phyloP scores from a whole-genome alignment of 768 basidiomycete species.

The Auriscalpium orientale region DNA sequence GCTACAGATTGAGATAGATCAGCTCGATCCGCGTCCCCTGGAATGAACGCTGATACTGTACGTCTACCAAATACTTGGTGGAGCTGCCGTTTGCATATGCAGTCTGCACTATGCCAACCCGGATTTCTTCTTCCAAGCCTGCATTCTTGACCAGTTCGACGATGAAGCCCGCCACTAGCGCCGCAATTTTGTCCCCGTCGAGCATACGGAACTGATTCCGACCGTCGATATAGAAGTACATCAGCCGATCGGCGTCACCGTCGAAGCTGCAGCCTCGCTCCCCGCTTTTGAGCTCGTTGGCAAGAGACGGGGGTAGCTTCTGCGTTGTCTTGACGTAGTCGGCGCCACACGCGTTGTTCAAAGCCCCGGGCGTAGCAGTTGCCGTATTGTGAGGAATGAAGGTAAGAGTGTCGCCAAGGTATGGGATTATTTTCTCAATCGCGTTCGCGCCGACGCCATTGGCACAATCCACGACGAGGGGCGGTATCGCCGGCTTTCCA shows the following conservation, averaged over 20 bases:
- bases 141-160: slow-evolving; percentile 82
- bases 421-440: slow-evolving; percentile 49
- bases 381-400: slow-evolving; percentile 66
- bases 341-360: slow-evolving; percentile 88
- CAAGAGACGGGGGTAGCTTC: slow-evolving; percentile 72
- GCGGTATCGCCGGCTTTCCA: slow-evolving; percentile 46
- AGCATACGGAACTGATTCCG: slow-evolving; percentile 78
- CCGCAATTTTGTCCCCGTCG: slow-evolving; percentile 97
- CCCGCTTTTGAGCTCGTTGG: slow-evolving; percentile 52
- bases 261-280: slow-evolving; percentile 90
- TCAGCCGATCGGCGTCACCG: slow-evolving; percentile 94
- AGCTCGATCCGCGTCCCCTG: no score
- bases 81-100: slow-evolving; percentile 98
- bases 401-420: slow-evolving; percentile 53
- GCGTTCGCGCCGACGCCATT: slow-evolving; percentile 90
- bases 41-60: slow-evolving; percentile 27
- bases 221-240: slow-evolving; percentile 89
- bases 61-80: slow-evolving; percentile 83
- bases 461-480: slow-evolving; percentile 91
- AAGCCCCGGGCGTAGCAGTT: slow-evolving; percentile 53
- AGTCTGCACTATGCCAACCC: slow-evolving; percentile 95
- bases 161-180: slow-evolving; percentile 87
- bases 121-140: slow-evolving; percentile 67
- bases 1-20: slow-evolving; percentile 33
- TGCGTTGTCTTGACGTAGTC: slow-evolving; percentile 96